Evolutionary conservation across 768 basidiomycete genomes (phyloP).

Genomic region (Lyophyllum shimeji): DNA sequence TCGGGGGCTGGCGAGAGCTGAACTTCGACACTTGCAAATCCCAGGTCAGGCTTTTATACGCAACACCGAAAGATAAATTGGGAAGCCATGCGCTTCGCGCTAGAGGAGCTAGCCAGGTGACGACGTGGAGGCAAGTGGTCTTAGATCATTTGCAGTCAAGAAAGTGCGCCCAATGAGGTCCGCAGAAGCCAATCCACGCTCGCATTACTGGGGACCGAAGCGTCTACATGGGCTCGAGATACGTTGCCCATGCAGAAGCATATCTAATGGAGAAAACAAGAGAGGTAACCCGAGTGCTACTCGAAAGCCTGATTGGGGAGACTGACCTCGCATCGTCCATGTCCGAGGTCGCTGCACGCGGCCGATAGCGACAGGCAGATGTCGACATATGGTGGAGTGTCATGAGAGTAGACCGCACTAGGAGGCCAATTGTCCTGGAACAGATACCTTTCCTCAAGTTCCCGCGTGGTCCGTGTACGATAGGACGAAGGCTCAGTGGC

Average conservation of each 20-base stretch:
- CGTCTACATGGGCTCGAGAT: not conserved
- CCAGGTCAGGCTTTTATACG: conserved; percentile 6
- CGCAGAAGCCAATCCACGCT: not conserved
- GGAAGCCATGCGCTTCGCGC: not conserved
- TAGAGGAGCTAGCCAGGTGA: conserved; percentile 9
- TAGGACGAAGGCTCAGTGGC: conserved; percentile 2
- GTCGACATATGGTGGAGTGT: conserved; percentile 8
- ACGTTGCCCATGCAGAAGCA: not conserved
- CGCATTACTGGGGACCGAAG: not conserved
- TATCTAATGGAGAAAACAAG: not conserved
- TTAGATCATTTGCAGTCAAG: not conserved
- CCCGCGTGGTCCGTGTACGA: conserved; percentile 7
- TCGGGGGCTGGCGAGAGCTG: conserved; percentile 9
- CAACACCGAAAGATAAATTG: not conserved
- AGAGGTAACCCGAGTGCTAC: not conserved
- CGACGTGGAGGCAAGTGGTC: not conserved
- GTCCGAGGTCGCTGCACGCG: not conserved
- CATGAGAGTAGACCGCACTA: conserved; percentile 6
- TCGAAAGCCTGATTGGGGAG: not conserved
- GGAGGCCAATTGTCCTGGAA: not conserved
- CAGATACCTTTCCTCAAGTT: not conserved
- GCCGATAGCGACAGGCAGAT: not conserved
- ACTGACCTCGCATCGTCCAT: not conserved
- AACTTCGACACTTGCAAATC: not conserved
- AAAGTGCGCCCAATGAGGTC: not conserved